Conservation (phyloP, 805 yeast genomes). For the Kregervanrija delftensis region DNA sequence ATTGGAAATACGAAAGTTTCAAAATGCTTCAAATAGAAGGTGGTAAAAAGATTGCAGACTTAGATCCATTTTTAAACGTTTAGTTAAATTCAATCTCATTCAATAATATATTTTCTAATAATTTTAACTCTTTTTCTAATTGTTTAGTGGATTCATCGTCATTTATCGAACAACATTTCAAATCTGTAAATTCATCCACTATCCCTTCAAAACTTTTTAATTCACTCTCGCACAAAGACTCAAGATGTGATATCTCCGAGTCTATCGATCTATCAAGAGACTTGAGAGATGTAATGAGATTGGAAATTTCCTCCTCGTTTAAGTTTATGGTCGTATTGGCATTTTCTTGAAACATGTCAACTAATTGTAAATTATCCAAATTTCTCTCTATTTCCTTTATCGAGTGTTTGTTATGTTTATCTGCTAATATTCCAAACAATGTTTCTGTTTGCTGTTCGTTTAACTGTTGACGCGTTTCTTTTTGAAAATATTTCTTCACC, state of each 20-base stretch:
- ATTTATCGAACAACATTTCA: constrained; percentile 21
- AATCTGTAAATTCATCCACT: constrained; percentile 25
- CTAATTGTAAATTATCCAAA: constrained; percentile 10
- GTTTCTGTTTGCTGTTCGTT: constrained; percentile 4
- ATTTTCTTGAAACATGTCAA: constrained; percentile 3
- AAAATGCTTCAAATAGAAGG: constrained; percentile 12
- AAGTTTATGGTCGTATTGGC: constrained; percentile 4
- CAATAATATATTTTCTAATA: constrained; percentile 13
- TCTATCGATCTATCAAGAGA: constrained; percentile 24
- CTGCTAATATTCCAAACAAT: constrained; percentile 13
- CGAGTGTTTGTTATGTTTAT: constrained; percentile 9
- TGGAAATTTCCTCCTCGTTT: constrained; percentile 13
- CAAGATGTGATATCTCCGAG: constrained; percentile 16
- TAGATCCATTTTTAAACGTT: constrained; percentile 22
- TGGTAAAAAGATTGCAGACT: constrained; percentile 9
- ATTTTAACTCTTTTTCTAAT: constrained; percentile 12
- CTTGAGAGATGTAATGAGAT: constrained; percentile 19
- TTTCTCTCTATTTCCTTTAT: constrained; percentile 10
- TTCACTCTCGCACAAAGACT: constrained; percentile 8
- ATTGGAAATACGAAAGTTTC: constrained; percentile 70
- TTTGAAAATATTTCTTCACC: constrained; percentile 9
- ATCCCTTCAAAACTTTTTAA: constrained; percentile 18
- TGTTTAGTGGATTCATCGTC: constrained; percentile 15
- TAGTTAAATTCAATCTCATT: constrained; percentile 5
- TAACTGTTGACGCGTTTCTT: constrained; percentile 6